Percentiles rank a stretch among this genome's conserved stretches.
Conservation (phyloP, 2,329 filamentous ascomycete genomes). For the Lachnellula willkommii region DNA sequence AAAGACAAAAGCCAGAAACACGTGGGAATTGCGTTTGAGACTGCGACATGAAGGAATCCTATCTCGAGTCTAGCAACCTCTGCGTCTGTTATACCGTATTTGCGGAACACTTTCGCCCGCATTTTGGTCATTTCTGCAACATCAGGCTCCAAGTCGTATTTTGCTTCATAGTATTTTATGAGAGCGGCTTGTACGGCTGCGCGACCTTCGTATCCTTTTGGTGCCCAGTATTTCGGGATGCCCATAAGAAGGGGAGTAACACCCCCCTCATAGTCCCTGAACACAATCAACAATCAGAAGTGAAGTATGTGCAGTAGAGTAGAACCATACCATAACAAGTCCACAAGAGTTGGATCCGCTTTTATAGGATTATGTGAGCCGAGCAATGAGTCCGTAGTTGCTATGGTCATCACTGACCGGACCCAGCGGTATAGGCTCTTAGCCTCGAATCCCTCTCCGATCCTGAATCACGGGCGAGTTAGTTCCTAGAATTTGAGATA, state of each 20-base stretch:
- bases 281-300: not conserved
- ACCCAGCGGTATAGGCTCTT: conserved; percentile 38
- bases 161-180: conserved; percentile 28
- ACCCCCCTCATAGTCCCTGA: conserved; percentile 28
- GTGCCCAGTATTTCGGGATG: conserved; percentile 29
- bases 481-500: too few relatives aligned
- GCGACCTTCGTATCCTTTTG: conserved; percentile 29
- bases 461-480: not conserved
- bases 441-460: conserved; percentile 26
- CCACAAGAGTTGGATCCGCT: conserved; percentile 31
- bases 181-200: conserved; percentile 35
- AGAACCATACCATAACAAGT: conserved; percentile 35
- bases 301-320: not conserved
- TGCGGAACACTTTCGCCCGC: conserved; percentile 27
- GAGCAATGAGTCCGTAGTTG: conserved; percentile 38
- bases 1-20: conserved; percentile 35
- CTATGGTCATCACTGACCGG: conserved; percentile 35
- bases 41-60: conserved; percentile 28
- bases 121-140: conserved; percentile 18
- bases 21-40: conserved; percentile 35
- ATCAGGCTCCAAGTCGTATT: conserved; percentile 28
- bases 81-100: conserved; percentile 21
- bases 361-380: conserved; percentile 40
- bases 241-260: conserved; percentile 26
- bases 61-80: conserved; percentile 32